Evolutionary conservation across 2,329 filamentous ascomycete species (phyloP).

Genomic region (Ceratocystis cacaofunesta): DNA sequence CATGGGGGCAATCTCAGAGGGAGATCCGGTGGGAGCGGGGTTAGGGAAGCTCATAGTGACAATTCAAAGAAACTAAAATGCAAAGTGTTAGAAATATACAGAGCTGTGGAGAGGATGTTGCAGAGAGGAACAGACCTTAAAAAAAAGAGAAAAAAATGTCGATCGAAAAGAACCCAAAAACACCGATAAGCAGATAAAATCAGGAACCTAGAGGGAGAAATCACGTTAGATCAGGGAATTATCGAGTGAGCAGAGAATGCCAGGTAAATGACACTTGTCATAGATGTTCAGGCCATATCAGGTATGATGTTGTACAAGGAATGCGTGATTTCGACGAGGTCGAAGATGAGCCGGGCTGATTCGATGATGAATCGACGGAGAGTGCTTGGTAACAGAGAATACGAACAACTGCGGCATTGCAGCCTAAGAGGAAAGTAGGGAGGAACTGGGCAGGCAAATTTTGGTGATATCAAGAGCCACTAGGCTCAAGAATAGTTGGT

Average conservation of each 20-base stretch:
- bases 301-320: background rate
- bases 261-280: background rate
- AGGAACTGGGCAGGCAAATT: background rate
- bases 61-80: conserved; percentile 5
- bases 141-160: conserved; percentile 2
- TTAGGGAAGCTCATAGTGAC: conserved; percentile 19
- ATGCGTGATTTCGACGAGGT: background rate
- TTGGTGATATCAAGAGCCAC: no score
- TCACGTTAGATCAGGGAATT: background rate
- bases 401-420: background rate
- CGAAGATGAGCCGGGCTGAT: background rate
- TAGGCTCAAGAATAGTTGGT: no score
- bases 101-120: background rate
- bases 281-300: background rate
- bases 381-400: background rate
- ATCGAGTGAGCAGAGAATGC: background rate
- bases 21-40: conserved; percentile 17
- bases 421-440: background rate
- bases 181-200: conserved; percentile 11
- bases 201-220: background rate
- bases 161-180: conserved; percentile 12
- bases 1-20: conserved; percentile 23
- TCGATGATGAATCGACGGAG: background rate
- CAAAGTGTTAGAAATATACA: background rate
- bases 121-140: background rate